phyloP scores from a whole-genome alignment of 805 yeast genomes.

The Kuraishia borneana region DNA sequence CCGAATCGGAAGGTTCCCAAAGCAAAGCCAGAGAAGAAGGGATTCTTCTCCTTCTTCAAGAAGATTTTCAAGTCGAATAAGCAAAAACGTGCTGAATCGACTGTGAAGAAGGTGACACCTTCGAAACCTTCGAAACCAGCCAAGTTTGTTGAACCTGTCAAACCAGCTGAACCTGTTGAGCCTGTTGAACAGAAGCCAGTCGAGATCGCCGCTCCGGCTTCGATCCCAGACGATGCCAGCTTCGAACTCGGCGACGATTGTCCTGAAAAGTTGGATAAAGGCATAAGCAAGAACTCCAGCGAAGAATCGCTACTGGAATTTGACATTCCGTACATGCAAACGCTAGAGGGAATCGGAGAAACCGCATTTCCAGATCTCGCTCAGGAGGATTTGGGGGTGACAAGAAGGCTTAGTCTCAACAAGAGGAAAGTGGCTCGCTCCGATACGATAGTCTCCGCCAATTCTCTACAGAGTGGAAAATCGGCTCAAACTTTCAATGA shows the following conservation, averaged over 20 bases:
- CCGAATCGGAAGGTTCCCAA: too few relatives aligned
- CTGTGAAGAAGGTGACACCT: too few relatives aligned
- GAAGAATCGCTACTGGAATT: background rate
- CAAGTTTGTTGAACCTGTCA: background rate
- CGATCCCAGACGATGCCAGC: background rate
- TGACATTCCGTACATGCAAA: conserved; percentile 17
- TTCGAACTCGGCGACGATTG: conserved; percentile 1
- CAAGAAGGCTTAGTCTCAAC: conserved; percentile 19
- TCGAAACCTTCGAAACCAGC: background rate
- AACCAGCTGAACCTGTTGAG: background rate
- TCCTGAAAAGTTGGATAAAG: background rate
- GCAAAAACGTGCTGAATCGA: too few relatives aligned
- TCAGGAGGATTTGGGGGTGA: conserved; percentile 17
- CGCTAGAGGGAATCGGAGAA: conserved; percentile 27
- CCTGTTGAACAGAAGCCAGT: background rate
- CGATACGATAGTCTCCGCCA: conserved; percentile 12
- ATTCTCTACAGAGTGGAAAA: conserved; percentile 7
- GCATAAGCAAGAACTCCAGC: background rate
- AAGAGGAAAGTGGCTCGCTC: conserved; percentile 18
- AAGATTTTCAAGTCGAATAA: background rate
- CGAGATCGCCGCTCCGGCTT: background rate
- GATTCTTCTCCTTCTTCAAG: background rate
- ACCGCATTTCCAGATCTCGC: conserved; percentile 23
- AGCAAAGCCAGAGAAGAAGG: background rate
- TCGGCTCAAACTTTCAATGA: conserved; percentile 7